Evolutionary conservation across 768 basidiomycete genomes (phyloP).

Genomic region (Dentipellis sp.): DNA sequence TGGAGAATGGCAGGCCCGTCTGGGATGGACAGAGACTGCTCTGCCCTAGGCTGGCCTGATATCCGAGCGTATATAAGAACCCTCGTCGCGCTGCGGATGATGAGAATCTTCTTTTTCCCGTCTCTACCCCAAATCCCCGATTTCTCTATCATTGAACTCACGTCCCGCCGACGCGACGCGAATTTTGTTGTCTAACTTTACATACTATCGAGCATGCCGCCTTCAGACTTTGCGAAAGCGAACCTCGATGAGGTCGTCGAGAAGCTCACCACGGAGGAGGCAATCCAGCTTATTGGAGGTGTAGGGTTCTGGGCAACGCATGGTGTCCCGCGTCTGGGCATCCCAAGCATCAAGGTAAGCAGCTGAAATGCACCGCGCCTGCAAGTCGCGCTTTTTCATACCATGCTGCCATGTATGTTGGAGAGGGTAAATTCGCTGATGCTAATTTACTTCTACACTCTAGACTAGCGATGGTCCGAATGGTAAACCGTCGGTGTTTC

Average conservation of each 20-base stretch:
- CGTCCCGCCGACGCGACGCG: not conserved
- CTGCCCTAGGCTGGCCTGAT: too few species aligned
- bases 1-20: too few species aligned
- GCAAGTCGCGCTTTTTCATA: too few species aligned
- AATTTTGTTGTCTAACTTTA: not conserved
- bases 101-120: not conserved
- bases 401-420: too few species aligned
- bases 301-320: slow-evolving; percentile 76
- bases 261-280: slow-evolving; percentile 65
- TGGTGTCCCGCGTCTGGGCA: slow-evolving; percentile 49
- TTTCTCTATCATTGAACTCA: too few species aligned
- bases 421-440: too few species aligned
- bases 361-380: too few species aligned
- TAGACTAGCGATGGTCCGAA: slow-evolving; percentile 78
- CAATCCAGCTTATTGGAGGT: slow-evolving; percentile 62
- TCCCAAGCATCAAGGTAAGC: slow-evolving; percentile 61
- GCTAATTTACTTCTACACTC: not conserved
- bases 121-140: not conserved
- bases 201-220: slow-evolving; percentile 37
- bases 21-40: too few species aligned
- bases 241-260: slow-evolving; percentile 52
- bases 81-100: not conserved
- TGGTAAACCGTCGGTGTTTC: slow-evolving; percentile 29
- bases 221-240: slow-evolving; percentile 61
- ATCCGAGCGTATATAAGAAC: not conserved